Evolutionary conservation across 139 green algal genomes (phyloP), one percentile per base, ranked within the genome.

Genomic region (Chlamydomonas asymmetrica): DNA sequence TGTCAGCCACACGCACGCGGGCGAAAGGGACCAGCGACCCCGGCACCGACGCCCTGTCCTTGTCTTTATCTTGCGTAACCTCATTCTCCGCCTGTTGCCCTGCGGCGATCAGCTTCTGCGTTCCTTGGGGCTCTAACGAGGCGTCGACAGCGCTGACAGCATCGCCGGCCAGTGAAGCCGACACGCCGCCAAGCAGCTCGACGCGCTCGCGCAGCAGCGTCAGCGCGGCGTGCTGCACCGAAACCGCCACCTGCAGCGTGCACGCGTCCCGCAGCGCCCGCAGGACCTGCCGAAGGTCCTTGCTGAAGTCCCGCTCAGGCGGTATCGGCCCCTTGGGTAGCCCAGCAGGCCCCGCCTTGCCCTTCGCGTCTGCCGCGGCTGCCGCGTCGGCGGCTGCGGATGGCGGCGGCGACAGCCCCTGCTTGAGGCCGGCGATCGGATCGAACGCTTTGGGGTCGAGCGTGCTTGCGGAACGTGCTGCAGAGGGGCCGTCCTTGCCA

Each of bases 151-250:
- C n/a, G n/a, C n/a, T n/a, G n/a, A n/a, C n/a, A n/a, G n/a, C n/a
- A n/a, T n/a, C n/a, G n/a, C n/a, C n/a, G n/a, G n/a, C n/a, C n/a
- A n/a, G n/a, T n/a, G n/a, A n/a, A n/a, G n/a, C n/a, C n/a, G n/a
- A n/a, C n/a, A n/a, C n/a, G n/a, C n/a, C n/a, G n/a, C n/a, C n/a
- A n/a, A n/a, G n/a, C n/a, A n/a, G n/a, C n/a, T n/a, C n/a, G n/a
- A n/a, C n/a, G n/a, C n/a, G n/a, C 49, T 59, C 74, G 39, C 32
- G 31, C 39, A 75, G 39, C 74, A 80, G 74, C 52, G 50, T 71
- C 65, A 96, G 84, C 70, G 89, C 78, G 16, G 88, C 87, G 8
- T 73, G 60, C 9, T 80, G 78, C 27, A 96, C 66, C n/a, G 71
- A 80, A 29, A 96, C 79, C 0, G 71, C 45, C 52, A 61, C 52